Base-by-base conservation (phyloP, 1,284 basidiomycete species). In the Porodaedalea pini region DNA sequence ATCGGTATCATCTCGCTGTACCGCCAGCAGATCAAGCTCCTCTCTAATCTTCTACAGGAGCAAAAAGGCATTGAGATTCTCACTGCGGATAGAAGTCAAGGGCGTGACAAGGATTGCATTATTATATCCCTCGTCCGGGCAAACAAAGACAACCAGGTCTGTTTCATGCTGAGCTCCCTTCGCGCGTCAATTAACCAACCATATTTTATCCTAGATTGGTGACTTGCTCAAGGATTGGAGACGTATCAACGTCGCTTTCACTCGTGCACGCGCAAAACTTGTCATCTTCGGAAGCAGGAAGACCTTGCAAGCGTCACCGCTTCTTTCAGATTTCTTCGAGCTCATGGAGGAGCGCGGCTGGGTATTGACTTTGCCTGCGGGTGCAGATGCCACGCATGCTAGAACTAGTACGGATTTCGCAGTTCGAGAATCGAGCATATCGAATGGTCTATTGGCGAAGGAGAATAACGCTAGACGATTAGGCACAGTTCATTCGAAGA, bases 221-320 rank as follows among this genome's bases (percentile, higher is more conserved):
- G 94, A 98, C 57, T 80, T 99, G 8, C 77, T 99, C 11, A 92
- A 90, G 64, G 97, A 98, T 69, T 96, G 94, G 90, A 79, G 96
- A 44, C 76, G 97, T 34, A 88, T 98, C 77, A 99, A 99, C 67
- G 97, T 99, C 32, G 92, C 93, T 2, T 92, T 99, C 68, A 99
- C 97, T 0, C 85, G 97, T 2, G 95, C 96, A 0, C 85, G 89
- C 54, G 83, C 84, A 37, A 98, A 98, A 72, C 75, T 99, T 2
- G 79, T 98, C 67, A 86, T 99, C 57, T 80, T 99, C 65, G 97
- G 96, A 15, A 92, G 90, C 1, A 78, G 85, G 34, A 79, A 72
- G 61, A 97, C 94, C 0, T 76, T 97, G 7, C 68, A 80, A 25
- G 65, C 70, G 19, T 78, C 81, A 0, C 76, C 86, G 2, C 69